phyloP scores from a whole-genome alignment of 306 rosid genomes.

The Pyrus pyrifolia region DNA sequence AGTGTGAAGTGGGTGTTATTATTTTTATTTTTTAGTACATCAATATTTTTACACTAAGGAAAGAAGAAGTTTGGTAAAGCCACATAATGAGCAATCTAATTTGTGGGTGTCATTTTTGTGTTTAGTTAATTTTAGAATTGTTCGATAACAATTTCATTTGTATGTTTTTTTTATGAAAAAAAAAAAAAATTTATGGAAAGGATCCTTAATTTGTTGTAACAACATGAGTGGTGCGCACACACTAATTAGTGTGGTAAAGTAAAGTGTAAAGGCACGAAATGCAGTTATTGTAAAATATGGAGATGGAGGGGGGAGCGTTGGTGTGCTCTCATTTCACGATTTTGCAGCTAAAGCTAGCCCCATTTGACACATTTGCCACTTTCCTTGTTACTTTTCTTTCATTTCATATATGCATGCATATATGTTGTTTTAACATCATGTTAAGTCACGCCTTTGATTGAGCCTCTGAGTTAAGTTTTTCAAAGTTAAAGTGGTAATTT shows the following conservation, averaged over 20 bases:
- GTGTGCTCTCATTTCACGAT: neutral
- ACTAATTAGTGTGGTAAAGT: neutral
- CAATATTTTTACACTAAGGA: no score
- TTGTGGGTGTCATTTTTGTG: no score
- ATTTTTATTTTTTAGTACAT: no score
- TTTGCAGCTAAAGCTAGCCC: neutral
- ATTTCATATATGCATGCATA: neutral
- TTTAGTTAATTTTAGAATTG: no score
- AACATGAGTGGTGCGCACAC: neutral
- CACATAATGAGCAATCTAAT: no score
- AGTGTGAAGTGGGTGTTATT: no score
- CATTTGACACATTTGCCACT: neutral
- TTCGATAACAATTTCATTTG: no score
- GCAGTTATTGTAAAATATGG: neutral
- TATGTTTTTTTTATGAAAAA: no score
- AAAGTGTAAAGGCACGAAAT: neutral
- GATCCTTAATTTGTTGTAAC: neutral
- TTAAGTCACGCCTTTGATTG: neutral
- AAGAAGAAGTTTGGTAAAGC: rapidly evolving
- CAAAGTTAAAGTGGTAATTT: neutral
- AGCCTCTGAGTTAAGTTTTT: neutral
- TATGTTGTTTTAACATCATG: neutral
- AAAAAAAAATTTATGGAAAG: neutral
- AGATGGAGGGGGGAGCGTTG: neutral
- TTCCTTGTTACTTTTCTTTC: neutral